Base-by-base conservation (phyloP, 2,329 filamentous ascomycete genomes). In the Neophaeococcomyces mojaviensis region DNA sequence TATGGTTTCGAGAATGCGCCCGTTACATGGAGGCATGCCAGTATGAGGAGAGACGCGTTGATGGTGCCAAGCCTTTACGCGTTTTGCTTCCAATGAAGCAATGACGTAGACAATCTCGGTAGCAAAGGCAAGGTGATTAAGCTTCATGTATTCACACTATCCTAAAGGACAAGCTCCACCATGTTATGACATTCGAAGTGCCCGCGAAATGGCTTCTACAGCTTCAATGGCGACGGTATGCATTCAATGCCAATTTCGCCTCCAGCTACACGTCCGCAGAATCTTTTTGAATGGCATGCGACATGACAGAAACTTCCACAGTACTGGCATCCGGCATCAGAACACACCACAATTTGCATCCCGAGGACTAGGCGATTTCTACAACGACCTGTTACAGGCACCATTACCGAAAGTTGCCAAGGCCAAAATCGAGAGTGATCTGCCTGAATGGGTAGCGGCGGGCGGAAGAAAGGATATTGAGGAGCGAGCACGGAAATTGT, bases 401-500 rank as follows among this genome's bases (percentile, higher is more conserved):
- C 57, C 52, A 10, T 45, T 55, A 31, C 53, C 53, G 18, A 50
- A 54, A 24, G 44, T 42, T 24, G 40, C 50, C 16, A 30, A 44
- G 22, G 32, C 50, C 33, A 36, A 34, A 33, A 47, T 40, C 15
- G 18, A 39, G 32, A 22, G 7, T 12, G 33, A 46, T 10, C 41
- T 55, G n/a, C 56, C 57, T 8, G 45, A 48, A 4, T 54, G 54
- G 43, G 52, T 57, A 8, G 44, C 39, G 16, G 34, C 54, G 2
- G 44, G 46, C 9, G 50, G 53, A 44, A 54, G 55, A 3, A 54
- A 62, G 37, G 55, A 49, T 4, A 52, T 53, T 34, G 60, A 67
- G 49, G 64, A 70, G 36, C 76, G 73, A 59, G 77, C 81, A 44
- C 68, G 79, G 36, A 79, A 94, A 58, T 76, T 96, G 26, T 96